These are phyloP conservation scores for Eucalyptus dawsonii DNA, from an alignment of 345 rosid species.

Conservation along the genomic window DNA sequence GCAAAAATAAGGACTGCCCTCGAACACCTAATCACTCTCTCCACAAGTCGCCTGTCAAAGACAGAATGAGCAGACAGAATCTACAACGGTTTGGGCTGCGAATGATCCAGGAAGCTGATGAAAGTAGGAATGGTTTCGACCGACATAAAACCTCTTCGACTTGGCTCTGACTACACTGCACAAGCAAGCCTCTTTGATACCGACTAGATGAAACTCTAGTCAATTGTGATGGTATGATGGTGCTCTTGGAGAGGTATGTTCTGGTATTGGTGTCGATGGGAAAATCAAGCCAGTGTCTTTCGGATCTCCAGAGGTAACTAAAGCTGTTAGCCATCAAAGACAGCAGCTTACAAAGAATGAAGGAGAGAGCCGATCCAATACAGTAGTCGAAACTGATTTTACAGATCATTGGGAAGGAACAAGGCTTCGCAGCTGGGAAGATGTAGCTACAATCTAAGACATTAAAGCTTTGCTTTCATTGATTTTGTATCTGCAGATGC, in stretches of 20 bases:
- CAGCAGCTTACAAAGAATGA: not conserved
- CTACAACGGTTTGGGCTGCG: not conserved
- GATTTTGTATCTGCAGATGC: not conserved
- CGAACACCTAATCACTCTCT: not conserved
- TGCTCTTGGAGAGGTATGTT: rapidly evolving
- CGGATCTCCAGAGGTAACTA: not conserved
- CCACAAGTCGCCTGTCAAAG: not conserved
- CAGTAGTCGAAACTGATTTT: rapidly evolving
- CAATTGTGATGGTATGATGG: no score
- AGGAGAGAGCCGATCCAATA: rapidly evolving
- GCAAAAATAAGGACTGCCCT: no score
- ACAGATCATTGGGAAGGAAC: rapidly evolving
- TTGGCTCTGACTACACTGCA: not conserved
- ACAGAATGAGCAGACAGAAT: rapidly evolving
- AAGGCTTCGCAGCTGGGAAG: not conserved
- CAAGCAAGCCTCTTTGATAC: not conserved
- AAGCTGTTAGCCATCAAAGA: not conserved
- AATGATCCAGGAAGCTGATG: not conserved
- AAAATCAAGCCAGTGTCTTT: rapidly evolving
- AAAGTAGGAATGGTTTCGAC: not conserved
- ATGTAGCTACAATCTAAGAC: rapidly evolving
- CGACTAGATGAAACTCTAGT: not conserved
- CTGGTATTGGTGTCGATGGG: not conserved
- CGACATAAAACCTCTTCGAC: rapidly evolving
- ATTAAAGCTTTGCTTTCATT: not conserved